A percentile compares a stretch with the other conserved stretches of the same genome.
These are phyloP conservation scores for Aspergillus fumigatiaffinis DNA, from an alignment of 2,329 filamentous ascomycete genomes.

Conservation along the genomic window DNA sequence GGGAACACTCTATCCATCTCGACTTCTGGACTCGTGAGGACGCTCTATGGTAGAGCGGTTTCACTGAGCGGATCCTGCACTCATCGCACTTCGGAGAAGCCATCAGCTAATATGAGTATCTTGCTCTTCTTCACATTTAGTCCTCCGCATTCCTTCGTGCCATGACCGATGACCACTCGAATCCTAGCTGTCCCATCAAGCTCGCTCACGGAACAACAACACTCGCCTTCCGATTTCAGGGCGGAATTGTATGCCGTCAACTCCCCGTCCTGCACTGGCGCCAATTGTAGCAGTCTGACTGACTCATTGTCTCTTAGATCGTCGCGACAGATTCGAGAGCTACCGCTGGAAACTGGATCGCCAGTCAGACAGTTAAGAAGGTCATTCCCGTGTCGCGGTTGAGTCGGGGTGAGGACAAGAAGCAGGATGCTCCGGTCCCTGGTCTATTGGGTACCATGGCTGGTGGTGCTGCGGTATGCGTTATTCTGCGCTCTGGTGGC, in stretches of 20 bases:
- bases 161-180: constrained; percentile 94
- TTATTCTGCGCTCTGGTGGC: constrained; percentile 10
- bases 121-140: constrained; percentile 43
- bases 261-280: no score
- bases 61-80: neutral
- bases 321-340: constrained; percentile 97
- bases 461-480: constrained; percentile 79
- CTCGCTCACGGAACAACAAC: constrained; percentile 98
- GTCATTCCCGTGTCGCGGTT: constrained; percentile 62
- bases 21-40: neutral
- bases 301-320: constrained; percentile 47
- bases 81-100: constrained; percentile 1
- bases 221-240: constrained; percentile 95
- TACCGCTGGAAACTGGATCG: constrained; percentile 98
- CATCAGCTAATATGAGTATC: constrained; percentile 9
- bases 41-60: neutral
- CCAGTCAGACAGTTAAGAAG: constrained; percentile 99
- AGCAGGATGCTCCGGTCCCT: constrained; percentile 29
- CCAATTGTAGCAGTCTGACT: neutral
- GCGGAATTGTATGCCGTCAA: constrained; percentile 63
- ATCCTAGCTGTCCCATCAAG: constrained; percentile 97
- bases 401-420: constrained; percentile 38
- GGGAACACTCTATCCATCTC: neutral
- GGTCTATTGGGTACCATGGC: constrained; percentile 92
- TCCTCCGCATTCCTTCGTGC: constrained; percentile 92